Conservation (phyloP, 257 asterid genomes). For the Leptodermis oblonga region DNA sequence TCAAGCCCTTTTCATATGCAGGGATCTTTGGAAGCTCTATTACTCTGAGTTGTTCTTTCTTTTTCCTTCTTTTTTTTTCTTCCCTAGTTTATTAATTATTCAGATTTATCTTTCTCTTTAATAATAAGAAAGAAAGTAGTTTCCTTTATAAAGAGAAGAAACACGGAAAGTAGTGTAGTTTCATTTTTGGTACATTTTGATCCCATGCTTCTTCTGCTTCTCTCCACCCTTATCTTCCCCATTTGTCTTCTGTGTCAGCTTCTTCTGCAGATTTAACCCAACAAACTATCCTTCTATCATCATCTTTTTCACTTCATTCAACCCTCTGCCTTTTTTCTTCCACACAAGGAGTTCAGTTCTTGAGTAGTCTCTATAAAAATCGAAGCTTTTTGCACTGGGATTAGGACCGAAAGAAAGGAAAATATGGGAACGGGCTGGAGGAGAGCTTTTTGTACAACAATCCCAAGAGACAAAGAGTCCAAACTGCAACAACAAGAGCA, state of each 20-base stretch:
- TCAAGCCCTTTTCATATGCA: slow-evolving; percentile 31
- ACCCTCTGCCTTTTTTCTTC: background rate
- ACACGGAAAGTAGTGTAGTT: background rate
- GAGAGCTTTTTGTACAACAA: slow-evolving; percentile 76
- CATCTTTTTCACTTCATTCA: background rate
- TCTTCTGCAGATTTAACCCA: slow-evolving; percentile 28
- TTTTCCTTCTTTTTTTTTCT: slow-evolving; percentile 5
- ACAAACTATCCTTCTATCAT: no score
- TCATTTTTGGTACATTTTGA: slow-evolving; percentile 20
- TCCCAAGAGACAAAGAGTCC: slow-evolving; percentile 45
- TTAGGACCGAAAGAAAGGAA: no score
- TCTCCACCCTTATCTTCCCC: slow-evolving; percentile 13
- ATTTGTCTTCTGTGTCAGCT: slow-evolving; percentile 26
- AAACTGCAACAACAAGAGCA: slow-evolving; percentile 17
- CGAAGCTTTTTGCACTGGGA: background rate
- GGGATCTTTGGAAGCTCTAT: slow-evolving; percentile 25
- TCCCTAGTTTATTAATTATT: no score
- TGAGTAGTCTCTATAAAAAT: background rate
- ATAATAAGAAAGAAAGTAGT: background rate
- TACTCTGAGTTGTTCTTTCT: no score
- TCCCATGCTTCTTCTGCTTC: slow-evolving; percentile 24
- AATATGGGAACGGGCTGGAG: slow-evolving; percentile 91
- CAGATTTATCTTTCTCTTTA: slow-evolving; percentile 14
- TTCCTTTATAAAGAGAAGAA: background rate
- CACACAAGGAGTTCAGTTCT: background rate